Conservation (phyloP, 805 yeast genomes). For the Metschnikowia gelsemii region DNA sequence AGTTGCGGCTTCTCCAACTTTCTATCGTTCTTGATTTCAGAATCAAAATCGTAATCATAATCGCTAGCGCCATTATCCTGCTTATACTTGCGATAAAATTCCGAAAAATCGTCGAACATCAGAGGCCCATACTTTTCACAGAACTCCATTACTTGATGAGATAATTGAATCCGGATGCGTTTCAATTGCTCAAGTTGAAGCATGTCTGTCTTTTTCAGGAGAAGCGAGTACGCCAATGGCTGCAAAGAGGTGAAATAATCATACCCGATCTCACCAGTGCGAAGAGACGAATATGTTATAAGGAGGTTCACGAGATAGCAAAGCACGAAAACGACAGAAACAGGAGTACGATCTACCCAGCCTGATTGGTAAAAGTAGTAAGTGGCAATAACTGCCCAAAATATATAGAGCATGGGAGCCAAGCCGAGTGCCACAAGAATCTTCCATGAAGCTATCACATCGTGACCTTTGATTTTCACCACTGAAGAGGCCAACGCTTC, state of each 20-base stretch:
- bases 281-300: conserved; percentile 42
- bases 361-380: conserved; percentile 19
- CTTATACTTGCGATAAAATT: conserved; percentile 30
- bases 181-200: conserved; percentile 36
- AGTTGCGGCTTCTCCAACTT: not conserved
- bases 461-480: conserved; percentile 42
- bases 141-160: conserved; percentile 32
- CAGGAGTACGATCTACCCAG: conserved; percentile 16
- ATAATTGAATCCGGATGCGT: conserved; percentile 26
- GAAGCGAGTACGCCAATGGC: conserved; percentile 36
- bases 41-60: not conserved
- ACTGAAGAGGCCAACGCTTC: conserved; percentile 40
- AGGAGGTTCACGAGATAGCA: conserved; percentile 39
- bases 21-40: not conserved
- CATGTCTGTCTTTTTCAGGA: conserved; percentile 29
- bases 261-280: conserved; percentile 43
- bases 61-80: not conserved
- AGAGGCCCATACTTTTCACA: conserved; percentile 40
- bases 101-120: conserved; percentile 38
- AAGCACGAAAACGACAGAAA: conserved; percentile 24
- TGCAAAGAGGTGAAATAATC: conserved; percentile 41
- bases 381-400: conserved; percentile 36
- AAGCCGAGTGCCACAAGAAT: conserved; percentile 41
- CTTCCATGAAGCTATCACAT: conserved; percentile 45
- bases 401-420: conserved; percentile 41